A percentile compares a stretch with the other conserved stretches of the same genome.
Conservation (phyloP, 176 grass and related monocot species). For the Puya raimondii region DNA sequence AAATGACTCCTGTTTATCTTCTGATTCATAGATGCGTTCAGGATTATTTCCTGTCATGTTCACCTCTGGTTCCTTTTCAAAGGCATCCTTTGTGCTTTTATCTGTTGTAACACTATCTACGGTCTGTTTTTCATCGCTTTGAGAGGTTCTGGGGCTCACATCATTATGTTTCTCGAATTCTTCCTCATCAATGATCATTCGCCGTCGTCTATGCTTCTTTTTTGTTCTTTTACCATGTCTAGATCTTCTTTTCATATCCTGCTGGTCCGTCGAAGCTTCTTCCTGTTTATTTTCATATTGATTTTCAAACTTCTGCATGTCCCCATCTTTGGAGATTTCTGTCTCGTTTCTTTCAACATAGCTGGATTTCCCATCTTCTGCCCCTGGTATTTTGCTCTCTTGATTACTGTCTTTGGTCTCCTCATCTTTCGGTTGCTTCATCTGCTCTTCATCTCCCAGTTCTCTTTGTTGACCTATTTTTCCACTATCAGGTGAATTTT, state of each 20-base stretch:
- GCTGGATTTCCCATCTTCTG: constrained; percentile 19
- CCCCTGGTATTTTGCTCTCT: constrained; percentile 42
- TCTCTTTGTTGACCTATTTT: constrained; percentile 24
- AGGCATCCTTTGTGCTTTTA: background rate
- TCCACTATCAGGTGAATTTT: constrained; percentile 16
- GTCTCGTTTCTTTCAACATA: constrained; percentile 20
- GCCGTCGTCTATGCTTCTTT: background rate
- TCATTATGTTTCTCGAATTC: background rate
- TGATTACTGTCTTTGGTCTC: constrained; percentile 17
- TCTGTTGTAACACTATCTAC: background rate
- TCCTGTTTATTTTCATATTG: background rate
- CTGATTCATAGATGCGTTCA: background rate
- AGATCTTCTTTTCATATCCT: background rate
- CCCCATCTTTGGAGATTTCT: constrained; percentile 30
- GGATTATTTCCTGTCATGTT: background rate
- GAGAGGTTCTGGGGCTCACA: too few species aligned
- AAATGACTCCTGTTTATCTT: background rate
- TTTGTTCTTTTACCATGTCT: background rate
- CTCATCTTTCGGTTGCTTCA: constrained; percentile 31
- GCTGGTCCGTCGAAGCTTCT: background rate
- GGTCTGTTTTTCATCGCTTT: background rate
- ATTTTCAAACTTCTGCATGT: constrained; percentile 13
- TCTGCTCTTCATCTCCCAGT: constrained; percentile 19
- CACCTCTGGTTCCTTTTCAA: background rate
- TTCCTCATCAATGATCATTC: background rate